phyloP scores from a whole-genome alignment of 2,329 filamentous ascomycete species.

The Xylaria sp. region DNA sequence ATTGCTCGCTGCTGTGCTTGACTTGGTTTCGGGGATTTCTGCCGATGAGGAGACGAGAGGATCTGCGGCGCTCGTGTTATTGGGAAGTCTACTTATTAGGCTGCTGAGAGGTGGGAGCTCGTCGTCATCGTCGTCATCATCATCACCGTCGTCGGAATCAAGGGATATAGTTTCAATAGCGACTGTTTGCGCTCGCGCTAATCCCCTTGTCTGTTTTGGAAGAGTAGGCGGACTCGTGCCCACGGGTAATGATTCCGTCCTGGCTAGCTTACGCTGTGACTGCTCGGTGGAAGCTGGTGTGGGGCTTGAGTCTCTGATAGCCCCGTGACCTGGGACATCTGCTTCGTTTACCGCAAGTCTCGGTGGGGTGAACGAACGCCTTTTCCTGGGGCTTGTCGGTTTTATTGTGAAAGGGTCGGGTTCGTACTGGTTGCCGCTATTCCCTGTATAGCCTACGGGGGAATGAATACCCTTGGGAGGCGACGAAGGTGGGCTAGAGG shows the following conservation, averaged over 20 bases:
- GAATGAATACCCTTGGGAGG: conserved; percentile 44
- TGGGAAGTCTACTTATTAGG: conserved; percentile 26
- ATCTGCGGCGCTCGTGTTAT: conserved; percentile 1
- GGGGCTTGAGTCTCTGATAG: conserved; percentile 32
- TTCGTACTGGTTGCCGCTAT: background rate
- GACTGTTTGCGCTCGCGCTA: conserved; percentile 41
- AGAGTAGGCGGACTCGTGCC: conserved; percentile 22
- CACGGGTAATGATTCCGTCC: conserved; percentile 46
- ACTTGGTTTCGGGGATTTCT: background rate
- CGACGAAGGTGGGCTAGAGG: conserved; percentile 56
- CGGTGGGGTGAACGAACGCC: conserved; percentile 36
- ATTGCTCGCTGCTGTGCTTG: background rate
- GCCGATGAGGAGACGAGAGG: background rate
- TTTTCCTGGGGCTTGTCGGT: conserved; percentile 31
- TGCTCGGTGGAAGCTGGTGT: conserved; percentile 34
- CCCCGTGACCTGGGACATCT: background rate
- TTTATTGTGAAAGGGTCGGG: conserved; percentile 16
- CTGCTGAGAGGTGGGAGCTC: conserved; percentile 44
- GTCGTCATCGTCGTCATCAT: conserved; percentile 35
- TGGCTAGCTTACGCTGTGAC: conserved; percentile 43
- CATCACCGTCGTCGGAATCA: conserved; percentile 38
- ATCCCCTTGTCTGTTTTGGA: conserved; percentile 15
- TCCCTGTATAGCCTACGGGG: conserved; percentile 29
- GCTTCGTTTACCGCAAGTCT: conserved; percentile 8
- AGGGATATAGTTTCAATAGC: conserved; percentile 32